phyloP scores from a whole-genome alignment of 768 basidiomycete genomes.

The Russula emetica region DNA sequence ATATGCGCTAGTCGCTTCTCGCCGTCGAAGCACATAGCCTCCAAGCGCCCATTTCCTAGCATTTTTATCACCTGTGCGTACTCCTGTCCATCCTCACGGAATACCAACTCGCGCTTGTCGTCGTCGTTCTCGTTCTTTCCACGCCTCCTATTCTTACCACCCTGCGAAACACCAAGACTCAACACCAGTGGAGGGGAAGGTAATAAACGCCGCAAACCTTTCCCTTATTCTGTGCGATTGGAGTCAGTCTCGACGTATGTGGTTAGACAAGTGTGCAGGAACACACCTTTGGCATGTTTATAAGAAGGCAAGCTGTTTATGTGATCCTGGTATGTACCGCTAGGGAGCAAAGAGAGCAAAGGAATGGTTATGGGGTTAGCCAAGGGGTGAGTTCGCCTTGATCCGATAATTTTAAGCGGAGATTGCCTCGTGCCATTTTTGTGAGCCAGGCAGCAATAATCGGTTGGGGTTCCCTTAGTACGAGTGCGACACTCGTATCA shows the following conservation, averaged over 20 bases:
- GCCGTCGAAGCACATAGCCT: conserved; percentile 96
- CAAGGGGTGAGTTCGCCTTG: neutral
- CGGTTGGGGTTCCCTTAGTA: too few relatives aligned
- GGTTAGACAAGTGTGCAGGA: neutral
- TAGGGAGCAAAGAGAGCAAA: neutral
- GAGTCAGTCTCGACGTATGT: neutral
- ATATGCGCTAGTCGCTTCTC: conserved; percentile 98
- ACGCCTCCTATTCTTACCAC: conserved; percentile 98
- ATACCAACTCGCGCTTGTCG: conserved; percentile 97
- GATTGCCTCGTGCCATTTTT: neutral
- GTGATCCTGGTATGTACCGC: neutral
- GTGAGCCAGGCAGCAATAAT: too few relatives aligned
- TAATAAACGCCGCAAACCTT: conserved; percentile 43
- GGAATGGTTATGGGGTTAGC: neutral
- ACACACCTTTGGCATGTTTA: conserved; percentile 26
- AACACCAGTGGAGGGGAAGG: conserved; percentile 11
- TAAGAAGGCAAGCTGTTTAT: neutral
- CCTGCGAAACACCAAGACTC: conserved; percentile 45
- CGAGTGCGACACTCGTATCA: too few relatives aligned
- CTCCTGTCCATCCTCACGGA: conserved; percentile 98
- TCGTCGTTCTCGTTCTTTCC: conserved; percentile 99
- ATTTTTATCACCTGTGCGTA: conserved; percentile 98
- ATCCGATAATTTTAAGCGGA: conserved; percentile 16
- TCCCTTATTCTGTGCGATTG: conserved; percentile 58
- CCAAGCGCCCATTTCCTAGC: conserved; percentile 95